These are phyloP conservation scores for Suhomyces pyralidae DNA, from an alignment of 805 yeast genomes.

Conservation along the genomic window DNA sequence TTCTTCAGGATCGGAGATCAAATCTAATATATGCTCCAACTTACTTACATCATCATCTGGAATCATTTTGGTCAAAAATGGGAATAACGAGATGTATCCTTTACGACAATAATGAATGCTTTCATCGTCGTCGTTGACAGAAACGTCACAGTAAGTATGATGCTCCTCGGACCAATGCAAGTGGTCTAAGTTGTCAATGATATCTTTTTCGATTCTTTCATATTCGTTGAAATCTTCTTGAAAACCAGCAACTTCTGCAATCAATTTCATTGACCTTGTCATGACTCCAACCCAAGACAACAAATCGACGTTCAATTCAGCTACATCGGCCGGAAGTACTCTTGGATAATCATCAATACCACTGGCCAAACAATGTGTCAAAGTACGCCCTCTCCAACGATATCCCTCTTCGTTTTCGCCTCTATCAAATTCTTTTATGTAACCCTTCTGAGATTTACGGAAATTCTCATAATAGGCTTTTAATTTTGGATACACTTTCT, in stretches of 20 bases:
- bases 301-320: constrained; percentile 88
- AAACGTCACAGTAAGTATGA: constrained; percentile 75
- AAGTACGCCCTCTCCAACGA: constrained; percentile 92
- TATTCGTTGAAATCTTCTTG: constrained; percentile 58
- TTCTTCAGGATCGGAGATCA: constrained; percentile 65
- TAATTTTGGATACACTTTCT: constrained; percentile 70
- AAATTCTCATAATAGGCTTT: constrained; percentile 83
- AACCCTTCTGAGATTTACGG: constrained; percentile 75
- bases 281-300: constrained; percentile 92
- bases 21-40: constrained; percentile 50
- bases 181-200: constrained; percentile 61
- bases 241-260: constrained; percentile 62
- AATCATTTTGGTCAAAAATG: constrained; percentile 72
- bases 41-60: constrained; percentile 42
- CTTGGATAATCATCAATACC: constrained; percentile 97
- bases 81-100: constrained; percentile 85
- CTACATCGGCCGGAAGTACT: constrained; percentile 72
- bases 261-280: constrained; percentile 75
- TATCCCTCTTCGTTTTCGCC: constrained; percentile 56
- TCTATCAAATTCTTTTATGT: constrained; percentile 67
- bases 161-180: constrained; percentile 77
- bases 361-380: constrained; percentile 81
- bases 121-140: constrained; percentile 71
- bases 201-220: constrained; percentile 49
- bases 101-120: constrained; percentile 72